Evolutionary conservation across 2,329 filamentous ascomycete species (phyloP), one percentile per base, ranked within the genome.

Genomic region (Colletotrichum karsti): DNA sequence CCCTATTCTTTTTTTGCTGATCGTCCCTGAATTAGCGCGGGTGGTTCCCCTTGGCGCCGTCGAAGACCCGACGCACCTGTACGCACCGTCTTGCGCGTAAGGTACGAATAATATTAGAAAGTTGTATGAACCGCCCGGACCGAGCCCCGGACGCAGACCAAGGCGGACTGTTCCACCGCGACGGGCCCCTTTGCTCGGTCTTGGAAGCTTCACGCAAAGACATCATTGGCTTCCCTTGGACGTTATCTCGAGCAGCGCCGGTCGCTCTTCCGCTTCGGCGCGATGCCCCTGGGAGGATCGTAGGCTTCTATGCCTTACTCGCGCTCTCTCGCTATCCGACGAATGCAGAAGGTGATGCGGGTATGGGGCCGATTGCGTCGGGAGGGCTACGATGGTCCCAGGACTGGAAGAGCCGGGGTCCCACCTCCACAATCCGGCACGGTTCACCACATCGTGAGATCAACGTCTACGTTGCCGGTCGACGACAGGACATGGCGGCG

Each of bases 261-360:
- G 41, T 67, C 63, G 59, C 63, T n/a, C 8, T 63, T 30, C 22
- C 26, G 24, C n/a, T 37, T 57, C 20, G 63, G 42, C 41, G 59
- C 63, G 63, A 67, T 56, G 7, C 37, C 15, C 39, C 39, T 22
- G 39, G 35, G 50, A 39, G 53, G 26, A n/a, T 13, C 37, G 6
- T 28, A 42, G n/a, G 15, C 12, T 7, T 35, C 26, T 7, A 33
- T 3, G 4, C 20, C 64, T 26, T 54, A 22, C 53, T 67, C 53
- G 64, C 64, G 61, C 54, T 54, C 41, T 37, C 60, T 53, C 60
- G 64, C 60, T 54, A 35, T 54, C 64, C 59, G 64, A 58, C 50
- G 63, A 61, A 33, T 44, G 42, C 51, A 28, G 35, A 44, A 55
- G 20, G 41, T 33, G 50, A 63, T 51, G 41, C 26, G 26, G 20